Percentiles rank a stretch among this genome's conserved stretches.
These are phyloP conservation scores for Didymella exigua DNA, from an alignment of 2,329 filamentous ascomycete genomes.

Conservation along the genomic window DNA sequence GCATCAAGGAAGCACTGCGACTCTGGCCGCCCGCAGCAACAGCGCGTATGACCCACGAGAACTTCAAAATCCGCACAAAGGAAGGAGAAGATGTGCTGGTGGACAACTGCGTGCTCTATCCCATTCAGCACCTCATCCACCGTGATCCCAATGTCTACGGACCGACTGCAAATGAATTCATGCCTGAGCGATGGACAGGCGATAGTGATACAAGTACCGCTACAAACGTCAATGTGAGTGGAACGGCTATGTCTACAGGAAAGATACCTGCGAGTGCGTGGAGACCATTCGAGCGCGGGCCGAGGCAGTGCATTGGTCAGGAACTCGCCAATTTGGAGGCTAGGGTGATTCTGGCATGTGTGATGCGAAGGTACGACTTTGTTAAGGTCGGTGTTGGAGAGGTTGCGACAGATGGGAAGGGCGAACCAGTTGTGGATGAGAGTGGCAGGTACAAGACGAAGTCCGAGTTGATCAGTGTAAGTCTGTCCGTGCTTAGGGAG, in stretches of 20 bases:
- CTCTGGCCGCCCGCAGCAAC: conserved; percentile 58
- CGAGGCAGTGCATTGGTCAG: conserved; percentile 64
- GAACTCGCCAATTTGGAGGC: conserved; percentile 62
- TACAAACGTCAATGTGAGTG: conserved; percentile 21
- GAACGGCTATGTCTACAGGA: conserved; percentile 2
- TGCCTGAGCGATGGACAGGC: conserved; percentile 50
- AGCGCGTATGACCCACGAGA: conserved; percentile 48
- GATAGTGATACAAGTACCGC: conserved; percentile 30
- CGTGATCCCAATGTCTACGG: conserved; percentile 43
- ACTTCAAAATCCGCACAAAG: conserved; percentile 51
- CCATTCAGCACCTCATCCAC: conserved; percentile 50
- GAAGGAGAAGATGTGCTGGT: conserved; percentile 52
- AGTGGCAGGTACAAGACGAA: conserved; percentile 39
- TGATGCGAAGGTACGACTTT: conserved; percentile 42
- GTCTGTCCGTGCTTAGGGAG: conserved; percentile 5
- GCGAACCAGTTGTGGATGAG: conserved; percentile 30
- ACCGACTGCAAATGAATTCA: conserved; percentile 38
- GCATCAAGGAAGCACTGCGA: conserved; percentile 61
- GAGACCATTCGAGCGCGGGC: conserved; percentile 62
- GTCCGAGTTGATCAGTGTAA: conserved; percentile 43
- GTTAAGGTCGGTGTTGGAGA: conserved; percentile 44
- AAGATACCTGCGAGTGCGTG: conserved; percentile 54
- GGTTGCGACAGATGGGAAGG: conserved; percentile 31
- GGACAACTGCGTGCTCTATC: conserved; percentile 54
- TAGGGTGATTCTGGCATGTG: conserved; percentile 56